These are phyloP conservation scores for Leccinum variicolor DNA, from an alignment of 768 basidiomycete species.

Conservation along the genomic window DNA sequence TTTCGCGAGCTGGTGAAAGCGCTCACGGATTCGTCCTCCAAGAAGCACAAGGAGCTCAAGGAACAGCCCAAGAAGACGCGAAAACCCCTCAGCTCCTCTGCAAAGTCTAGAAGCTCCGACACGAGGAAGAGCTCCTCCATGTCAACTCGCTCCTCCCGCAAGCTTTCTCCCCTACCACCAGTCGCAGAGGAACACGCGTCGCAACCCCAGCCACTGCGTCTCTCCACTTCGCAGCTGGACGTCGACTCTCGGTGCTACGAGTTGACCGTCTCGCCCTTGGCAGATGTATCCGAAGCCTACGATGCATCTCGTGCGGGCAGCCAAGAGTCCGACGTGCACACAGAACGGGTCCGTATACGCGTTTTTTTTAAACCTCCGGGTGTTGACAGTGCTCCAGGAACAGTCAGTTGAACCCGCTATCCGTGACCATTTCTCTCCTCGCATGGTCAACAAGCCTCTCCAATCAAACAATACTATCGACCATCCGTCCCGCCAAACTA, in stretches of 20 bases:
- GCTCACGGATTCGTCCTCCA: constrained; percentile 33
- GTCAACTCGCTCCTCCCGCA: constrained; percentile 36
- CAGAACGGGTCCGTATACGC: constrained; percentile 45
- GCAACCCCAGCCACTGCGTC: constrained; percentile 25
- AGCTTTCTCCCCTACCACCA: constrained; percentile 58
- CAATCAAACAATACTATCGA: constrained; percentile 30
- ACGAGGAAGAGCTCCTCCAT: constrained; percentile 37
- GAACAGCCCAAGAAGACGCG: constrained; percentile 56
- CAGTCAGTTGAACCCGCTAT: constrained; percentile 54
- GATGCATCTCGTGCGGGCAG: constrained; percentile 40
- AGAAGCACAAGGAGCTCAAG: constrained; percentile 44
- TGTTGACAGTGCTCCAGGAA: constrained; percentile 36
- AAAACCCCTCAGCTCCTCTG: constrained; percentile 38
- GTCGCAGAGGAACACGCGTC: constrained; percentile 50
- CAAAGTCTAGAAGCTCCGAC: constrained; percentile 30
- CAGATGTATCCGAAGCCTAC: constrained; percentile 72
- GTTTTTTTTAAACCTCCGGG: background rate
- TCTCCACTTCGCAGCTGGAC: constrained; percentile 44
- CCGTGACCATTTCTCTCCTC: constrained; percentile 48
- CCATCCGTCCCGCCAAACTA: constrained; percentile 65
- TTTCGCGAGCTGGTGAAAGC: constrained; percentile 33
- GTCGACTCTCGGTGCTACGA: constrained; percentile 79
- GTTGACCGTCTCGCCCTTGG: constrained; percentile 72
- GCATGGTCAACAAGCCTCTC: constrained; percentile 16
- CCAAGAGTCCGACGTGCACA: constrained; percentile 39